A percentile compares a stretch with the other conserved stretches of the same genome.
These are phyloP conservation scores for Hypoxylon sp. DNA, from an alignment of 2,329 filamentous ascomycete species.

Conservation along the genomic window DNA sequence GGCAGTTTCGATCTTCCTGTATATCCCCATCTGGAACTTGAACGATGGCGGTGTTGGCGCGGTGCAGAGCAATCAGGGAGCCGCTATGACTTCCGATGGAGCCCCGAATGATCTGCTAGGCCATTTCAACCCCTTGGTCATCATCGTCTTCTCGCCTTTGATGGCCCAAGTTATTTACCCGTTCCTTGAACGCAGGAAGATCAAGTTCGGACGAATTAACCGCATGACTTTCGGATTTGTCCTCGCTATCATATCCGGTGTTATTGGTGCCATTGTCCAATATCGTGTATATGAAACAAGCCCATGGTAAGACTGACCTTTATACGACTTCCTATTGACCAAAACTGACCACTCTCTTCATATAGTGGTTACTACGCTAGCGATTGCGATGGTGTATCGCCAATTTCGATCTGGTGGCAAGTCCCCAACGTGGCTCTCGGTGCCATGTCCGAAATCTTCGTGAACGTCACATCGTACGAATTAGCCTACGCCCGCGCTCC, in stretches of 20 bases:
- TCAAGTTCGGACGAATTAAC: slow-evolving; percentile 66
- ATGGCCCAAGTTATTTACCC: slow-evolving; percentile 66
- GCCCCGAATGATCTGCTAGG: slow-evolving; percentile 68
- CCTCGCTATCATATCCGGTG: slow-evolving; percentile 57
- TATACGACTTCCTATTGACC: background rate
- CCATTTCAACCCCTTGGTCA: slow-evolving; percentile 67
- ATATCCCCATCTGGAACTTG: slow-evolving; percentile 52
- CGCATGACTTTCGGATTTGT: slow-evolving; percentile 67
- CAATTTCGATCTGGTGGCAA: slow-evolving; percentile 62
- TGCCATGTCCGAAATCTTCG: slow-evolving; percentile 64
- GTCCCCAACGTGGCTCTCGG: slow-evolving; percentile 60
- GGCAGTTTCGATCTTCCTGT: slow-evolving; percentile 54
- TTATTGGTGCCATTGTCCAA: slow-evolving; percentile 65
- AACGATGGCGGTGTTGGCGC: slow-evolving; percentile 53
- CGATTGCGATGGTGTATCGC: slow-evolving; percentile 50
- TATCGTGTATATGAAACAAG: slow-evolving; percentile 65
- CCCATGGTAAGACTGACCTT: slow-evolving; percentile 51
- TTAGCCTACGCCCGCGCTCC: slow-evolving; percentile 75
- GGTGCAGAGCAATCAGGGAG: slow-evolving; percentile 49
- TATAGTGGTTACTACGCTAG: slow-evolving; percentile 54
- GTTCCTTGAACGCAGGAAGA: slow-evolving; percentile 57
- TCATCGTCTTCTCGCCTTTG: slow-evolving; percentile 65
- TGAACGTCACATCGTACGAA: slow-evolving; percentile 70
- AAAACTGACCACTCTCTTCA: background rate
- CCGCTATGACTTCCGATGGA: slow-evolving; percentile 56